phyloP scores from a whole-genome alignment of 345 rosid species.

The Isatis tinctoria region DNA sequence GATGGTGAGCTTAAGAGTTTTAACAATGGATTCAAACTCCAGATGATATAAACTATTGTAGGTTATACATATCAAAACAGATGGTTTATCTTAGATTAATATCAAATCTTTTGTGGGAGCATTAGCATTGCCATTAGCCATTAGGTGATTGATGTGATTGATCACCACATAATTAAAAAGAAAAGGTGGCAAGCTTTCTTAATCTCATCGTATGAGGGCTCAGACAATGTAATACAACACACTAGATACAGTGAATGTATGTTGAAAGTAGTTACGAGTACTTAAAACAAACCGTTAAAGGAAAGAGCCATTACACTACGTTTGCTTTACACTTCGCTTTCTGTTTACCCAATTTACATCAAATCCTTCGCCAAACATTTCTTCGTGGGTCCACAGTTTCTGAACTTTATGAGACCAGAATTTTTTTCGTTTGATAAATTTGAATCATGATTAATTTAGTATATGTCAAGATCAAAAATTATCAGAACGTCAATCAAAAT shows the following conservation, averaged over 20 bases:
- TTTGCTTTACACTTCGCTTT: conserved; percentile 23
- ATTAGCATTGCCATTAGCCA: neutral
- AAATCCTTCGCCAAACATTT: conserved; percentile 14
- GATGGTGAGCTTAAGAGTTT: neutral
- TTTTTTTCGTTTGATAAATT: neutral
- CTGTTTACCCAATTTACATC: conserved; percentile 3
- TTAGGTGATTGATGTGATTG: conserved; percentile 24
- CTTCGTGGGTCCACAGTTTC: conserved; percentile 18
- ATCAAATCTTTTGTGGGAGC: neutral
- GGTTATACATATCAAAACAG: neutral
- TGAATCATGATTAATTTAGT: neutral
- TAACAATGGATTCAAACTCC: neutral
- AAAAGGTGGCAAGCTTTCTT: conserved; percentile 13
- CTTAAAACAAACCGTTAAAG: conserved; percentile 1
- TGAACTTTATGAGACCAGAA: conserved; percentile 13
- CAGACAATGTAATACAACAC: neutral
- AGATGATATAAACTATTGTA: neutral
- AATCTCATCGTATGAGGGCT: conserved; percentile 10
- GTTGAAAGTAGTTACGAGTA: conserved; percentile 3
- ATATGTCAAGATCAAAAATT: conserved; percentile 12
- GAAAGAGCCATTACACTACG: conserved; percentile 22
- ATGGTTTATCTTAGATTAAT: neutral
- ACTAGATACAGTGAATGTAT: conserved; percentile 30
- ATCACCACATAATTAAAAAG: conserved; percentile 6
- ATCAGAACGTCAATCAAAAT: neutral